phyloP scores from a whole-genome alignment of 2,329 filamentous ascomycete species.

The Aureobasidium uvarum region DNA sequence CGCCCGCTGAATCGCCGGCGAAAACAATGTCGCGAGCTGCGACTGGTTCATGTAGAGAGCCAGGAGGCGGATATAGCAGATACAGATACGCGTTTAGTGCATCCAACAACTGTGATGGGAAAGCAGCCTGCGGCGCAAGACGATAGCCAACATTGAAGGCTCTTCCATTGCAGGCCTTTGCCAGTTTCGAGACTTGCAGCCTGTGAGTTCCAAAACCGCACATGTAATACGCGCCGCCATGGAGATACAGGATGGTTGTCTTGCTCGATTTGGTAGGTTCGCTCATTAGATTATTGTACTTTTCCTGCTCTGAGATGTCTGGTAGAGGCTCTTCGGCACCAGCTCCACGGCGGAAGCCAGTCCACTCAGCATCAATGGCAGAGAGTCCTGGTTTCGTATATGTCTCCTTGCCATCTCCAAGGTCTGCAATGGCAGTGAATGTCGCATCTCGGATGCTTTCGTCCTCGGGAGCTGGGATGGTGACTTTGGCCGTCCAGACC shows the following conservation, averaged over 20 bases:
- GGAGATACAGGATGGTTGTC: slow-evolving; percentile 68
- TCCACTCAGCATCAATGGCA: slow-evolving; percentile 72
- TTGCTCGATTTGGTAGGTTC: slow-evolving; percentile 57
- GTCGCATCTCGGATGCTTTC: slow-evolving; percentile 56
- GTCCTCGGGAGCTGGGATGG: slow-evolving; percentile 56
- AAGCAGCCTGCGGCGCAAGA: slow-evolving; percentile 70
- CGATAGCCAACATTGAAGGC: slow-evolving; percentile 73
- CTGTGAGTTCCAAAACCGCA: slow-evolving; percentile 69
- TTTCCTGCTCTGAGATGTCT: slow-evolving; percentile 59
- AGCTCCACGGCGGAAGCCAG: slow-evolving; percentile 62
- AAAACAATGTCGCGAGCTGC: slow-evolving; percentile 66
- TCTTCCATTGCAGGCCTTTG: slow-evolving; percentile 64
- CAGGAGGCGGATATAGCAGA: slow-evolving; percentile 68
- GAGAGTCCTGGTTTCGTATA: slow-evolving; percentile 53
- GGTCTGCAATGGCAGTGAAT: slow-evolving; percentile 56
- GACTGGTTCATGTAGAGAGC: slow-evolving; percentile 65
- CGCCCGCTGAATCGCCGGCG: slow-evolving; percentile 73
- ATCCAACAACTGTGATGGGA: slow-evolving; percentile 72
- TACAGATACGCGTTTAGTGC: slow-evolving; percentile 69
- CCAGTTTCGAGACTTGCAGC: slow-evolving; percentile 57
- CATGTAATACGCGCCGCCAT: slow-evolving; percentile 72
- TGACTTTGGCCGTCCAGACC: slow-evolving; percentile 76
- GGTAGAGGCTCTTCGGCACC: slow-evolving; percentile 53
- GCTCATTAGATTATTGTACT: slow-evolving; percentile 65
- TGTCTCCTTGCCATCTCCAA: slow-evolving; percentile 46